A percentile compares a stretch with the other conserved stretches of the same genome.
phyloP scores from a whole-genome alignment of 345 rosid genomes.

The Bretschneidera sinensis region DNA sequence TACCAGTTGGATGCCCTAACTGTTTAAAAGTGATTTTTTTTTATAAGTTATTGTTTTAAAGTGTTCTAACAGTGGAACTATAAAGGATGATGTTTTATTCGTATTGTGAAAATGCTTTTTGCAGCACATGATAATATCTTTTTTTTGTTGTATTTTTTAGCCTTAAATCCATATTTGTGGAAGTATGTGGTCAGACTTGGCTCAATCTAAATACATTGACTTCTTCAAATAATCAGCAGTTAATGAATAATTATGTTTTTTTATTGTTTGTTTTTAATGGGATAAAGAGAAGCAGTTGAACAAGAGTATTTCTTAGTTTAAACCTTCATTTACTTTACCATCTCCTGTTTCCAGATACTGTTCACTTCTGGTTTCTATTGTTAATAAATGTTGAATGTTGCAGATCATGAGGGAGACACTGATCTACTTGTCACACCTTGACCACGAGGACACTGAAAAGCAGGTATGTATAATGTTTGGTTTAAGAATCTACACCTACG shows the following conservation, averaged over 20 bases:
- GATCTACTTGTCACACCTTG: constrained; percentile 91
- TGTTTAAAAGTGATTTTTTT: too few relatives aligned
- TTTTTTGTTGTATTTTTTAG: too few relatives aligned
- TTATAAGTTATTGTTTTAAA: too few relatives aligned
- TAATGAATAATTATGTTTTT: not conserved
- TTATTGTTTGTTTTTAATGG: not conserved
- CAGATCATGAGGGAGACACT: constrained; percentile 99
- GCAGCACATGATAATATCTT: too few relatives aligned
- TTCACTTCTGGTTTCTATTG: not conserved
- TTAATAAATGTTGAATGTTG: constrained; percentile 20
- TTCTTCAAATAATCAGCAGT: not conserved
- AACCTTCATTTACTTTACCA: not conserved
- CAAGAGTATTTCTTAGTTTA: not conserved
- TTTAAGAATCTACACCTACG: not conserved
- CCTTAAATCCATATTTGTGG: too few relatives aligned
- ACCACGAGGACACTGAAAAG: constrained; percentile 97
- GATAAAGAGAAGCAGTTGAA: not conserved
- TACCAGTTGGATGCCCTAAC: too few relatives aligned
- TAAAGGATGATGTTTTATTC: too few relatives aligned
- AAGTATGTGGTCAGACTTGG: too few relatives aligned
- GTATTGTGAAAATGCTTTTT: too few relatives aligned
- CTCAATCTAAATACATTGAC: too few relatives aligned
- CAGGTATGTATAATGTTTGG: constrained; percentile 46
- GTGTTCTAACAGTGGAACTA: too few relatives aligned
- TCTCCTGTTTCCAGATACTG: constrained; percentile 4